Evolutionary conservation across 257 asterid species (phyloP).

Genomic region (Cordia subcordata): DNA sequence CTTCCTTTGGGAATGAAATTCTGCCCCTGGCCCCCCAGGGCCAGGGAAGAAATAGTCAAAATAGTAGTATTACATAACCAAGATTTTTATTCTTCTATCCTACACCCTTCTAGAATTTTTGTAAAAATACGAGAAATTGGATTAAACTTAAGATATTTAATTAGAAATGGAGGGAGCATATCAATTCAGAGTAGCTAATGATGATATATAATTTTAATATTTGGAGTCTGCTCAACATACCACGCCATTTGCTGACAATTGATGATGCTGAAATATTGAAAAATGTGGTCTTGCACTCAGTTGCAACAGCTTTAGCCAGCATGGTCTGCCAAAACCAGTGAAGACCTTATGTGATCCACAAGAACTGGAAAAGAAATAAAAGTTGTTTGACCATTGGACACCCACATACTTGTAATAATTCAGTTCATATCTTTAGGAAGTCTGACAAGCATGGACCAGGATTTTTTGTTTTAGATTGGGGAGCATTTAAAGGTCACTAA

Average conservation of each 20-base stretch:
- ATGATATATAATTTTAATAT: too few species aligned
- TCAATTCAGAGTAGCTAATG: too few species aligned
- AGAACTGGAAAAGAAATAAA: not conserved
- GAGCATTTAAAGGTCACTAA: too few species aligned
- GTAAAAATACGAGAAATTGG: not conserved
- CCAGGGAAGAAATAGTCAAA: not conserved
- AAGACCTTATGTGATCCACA: not conserved
- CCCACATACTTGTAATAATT: too few species aligned
- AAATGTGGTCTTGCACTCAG: conserved; percentile 97
- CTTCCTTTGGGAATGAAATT: too few species aligned
- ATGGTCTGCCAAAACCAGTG: conserved; percentile 60
- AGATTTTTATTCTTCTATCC: not conserved
- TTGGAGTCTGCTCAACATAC: conserved; percentile 35
- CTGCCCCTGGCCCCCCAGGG: too few species aligned
- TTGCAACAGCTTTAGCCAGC: conserved; percentile 99
- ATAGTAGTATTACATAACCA: not conserved
- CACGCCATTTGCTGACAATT: conserved; percentile 99
- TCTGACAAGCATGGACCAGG: too few species aligned
- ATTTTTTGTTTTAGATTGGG: too few species aligned
- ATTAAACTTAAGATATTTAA: too few species aligned
- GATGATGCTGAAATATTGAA: conserved; percentile 99
- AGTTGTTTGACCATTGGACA: not conserved
- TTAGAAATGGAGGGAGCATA: too few species aligned
- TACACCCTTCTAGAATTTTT: not conserved
- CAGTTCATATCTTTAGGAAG: too few species aligned